Base-by-base conservation (phyloP, 805 yeast genomes). In the Nakazawaea ambrosiae region DNA sequence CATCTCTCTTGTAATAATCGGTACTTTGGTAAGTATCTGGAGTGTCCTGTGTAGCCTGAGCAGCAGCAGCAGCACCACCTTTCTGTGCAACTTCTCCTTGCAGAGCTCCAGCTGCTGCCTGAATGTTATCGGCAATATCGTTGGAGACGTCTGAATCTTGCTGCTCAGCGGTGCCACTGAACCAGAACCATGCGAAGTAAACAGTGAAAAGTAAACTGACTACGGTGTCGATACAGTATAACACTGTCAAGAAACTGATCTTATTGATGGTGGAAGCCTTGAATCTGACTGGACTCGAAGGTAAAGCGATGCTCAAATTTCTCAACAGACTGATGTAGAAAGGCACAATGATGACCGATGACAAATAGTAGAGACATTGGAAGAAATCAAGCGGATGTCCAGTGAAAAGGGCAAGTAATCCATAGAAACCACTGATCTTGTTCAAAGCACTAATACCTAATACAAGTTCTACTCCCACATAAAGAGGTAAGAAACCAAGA, bases 401-500 rank as follows among this genome's bases (percentile, higher is more conserved):
- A 0, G 97, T 89, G 51, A 90, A 72, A 19, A 90, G 57, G 1
- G 97, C 88, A 17, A 88, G 63, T 25, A 90, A 64, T 20, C 97
- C 98, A 57, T 81, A 90, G 16, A 78, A 66, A 8, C 97, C 96
- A 41, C 95, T 78, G 47, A 89, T 85, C 55, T 89, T 89, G 63
- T 90, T 90, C 45, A 89, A 68, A 26, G 88, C 71, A 12, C 89
- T 82, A 26, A 84, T 66, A 1, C 85, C 81, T 4, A 88, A 66
- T 16, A 82, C 74, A 2, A 86, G 56, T 56, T 90, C 97, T 18
- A 88, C 95, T 11, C 97, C 97, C 18, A 83, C 68, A 52, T 82
- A 86, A 19, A 90, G 69, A 4, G 97, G 96, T 4, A 86, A 59
- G 36, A 70, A 51, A 11, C 80, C 78, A n/a, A 85, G 54, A 55